Evolutionary conservation across 2,329 filamentous ascomycete genomes (phyloP).

Genomic region (Fonsecaea erecta): DNA sequence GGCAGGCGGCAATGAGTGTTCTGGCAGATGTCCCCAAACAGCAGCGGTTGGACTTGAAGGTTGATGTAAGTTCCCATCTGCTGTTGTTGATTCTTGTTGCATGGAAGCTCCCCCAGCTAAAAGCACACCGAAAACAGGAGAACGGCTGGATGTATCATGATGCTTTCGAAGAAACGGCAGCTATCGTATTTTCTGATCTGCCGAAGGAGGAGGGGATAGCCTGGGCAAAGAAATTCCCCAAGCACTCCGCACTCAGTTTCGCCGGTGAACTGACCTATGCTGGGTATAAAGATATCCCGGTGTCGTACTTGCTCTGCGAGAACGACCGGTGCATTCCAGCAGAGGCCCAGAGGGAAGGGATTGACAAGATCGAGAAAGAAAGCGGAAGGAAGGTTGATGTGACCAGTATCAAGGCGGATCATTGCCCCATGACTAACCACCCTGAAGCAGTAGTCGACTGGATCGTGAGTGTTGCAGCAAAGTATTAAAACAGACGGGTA

Average conservation of each 20-base stretch:
- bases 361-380: conserved; percentile 42
- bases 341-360: conserved; percentile 39
- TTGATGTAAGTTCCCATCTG: conserved; percentile 22
- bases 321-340: conserved; percentile 41
- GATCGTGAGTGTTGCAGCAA: conserved; percentile 17
- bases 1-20: conserved; percentile 25
- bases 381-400: conserved; percentile 44
- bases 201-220: conserved; percentile 28
- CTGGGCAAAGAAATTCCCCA: conserved; percentile 30
- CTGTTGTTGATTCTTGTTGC: neutral
- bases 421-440: conserved; percentile 39
- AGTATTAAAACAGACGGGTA: neutral
- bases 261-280: conserved; percentile 40
- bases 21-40: conserved; percentile 16
- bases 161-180: conserved; percentile 8
- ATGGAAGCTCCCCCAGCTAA: neutral
- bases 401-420: conserved; percentile 40
- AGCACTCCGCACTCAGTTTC: conserved; percentile 43
- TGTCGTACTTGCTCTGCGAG: conserved; percentile 44
- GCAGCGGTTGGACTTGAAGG: conserved; percentile 12
- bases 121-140: conserved; percentile 16
- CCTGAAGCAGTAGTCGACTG: conserved; percentile 37
- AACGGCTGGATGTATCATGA: conserved; percentile 31
- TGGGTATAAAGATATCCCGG: conserved; percentile 44
- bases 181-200: conserved; percentile 15